Base-by-base conservation (phyloP, 371 early-diverging fungal species). In the Chytridium lagenaria region DNA sequence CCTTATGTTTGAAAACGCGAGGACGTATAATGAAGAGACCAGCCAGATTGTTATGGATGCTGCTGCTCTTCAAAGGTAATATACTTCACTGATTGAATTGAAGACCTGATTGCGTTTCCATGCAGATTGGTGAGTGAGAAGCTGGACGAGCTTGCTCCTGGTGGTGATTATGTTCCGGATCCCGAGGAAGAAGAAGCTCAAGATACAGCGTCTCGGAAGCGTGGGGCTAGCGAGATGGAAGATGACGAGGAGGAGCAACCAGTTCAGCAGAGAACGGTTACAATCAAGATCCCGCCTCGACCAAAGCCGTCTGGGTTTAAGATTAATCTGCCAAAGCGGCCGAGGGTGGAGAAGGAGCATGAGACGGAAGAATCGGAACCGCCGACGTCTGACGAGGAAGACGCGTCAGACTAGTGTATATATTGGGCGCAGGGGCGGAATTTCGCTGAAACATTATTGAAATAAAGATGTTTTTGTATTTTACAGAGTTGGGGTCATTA, bases 11-110 rank as follows among this genome's bases (percentile, higher is more conserved):
- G 77, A 81, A 1, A 94, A 95, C 75, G 95, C 95, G 0, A 89
- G 89, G 70, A 87, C 82, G 7, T 95, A 92, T 78, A 95, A 95
- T 59, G 81, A 86, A 7, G 90, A 91, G 63, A 92, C 90, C n/a
- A 91, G 91, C 10, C 84, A 87, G 65, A 90, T 93, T 0, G 91
- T 89, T 76, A 77, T 89, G 34, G 95, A 95, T 80, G 92, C 94
- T 19, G 73, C 81, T 28, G 84, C 80, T 38, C 80, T 94, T 74
- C 73, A 84, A 64, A 28, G 59, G 51, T 71, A 34, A 61, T 10
- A 12, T 61, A 22, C 61, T 31, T 36, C 10, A 12, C n/a, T 26
- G 10, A 26, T 61, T 61, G 36, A 26, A 33, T 61, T 10, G 5
- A 28, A 5, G 7, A 12, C 10, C 61, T 36, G 12, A 34, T 34